Evolutionary conservation across 2,329 filamentous ascomycete genomes (phyloP), one percentile per base, ranked within the genome.

Genomic region (Onygenales sp.): DNA sequence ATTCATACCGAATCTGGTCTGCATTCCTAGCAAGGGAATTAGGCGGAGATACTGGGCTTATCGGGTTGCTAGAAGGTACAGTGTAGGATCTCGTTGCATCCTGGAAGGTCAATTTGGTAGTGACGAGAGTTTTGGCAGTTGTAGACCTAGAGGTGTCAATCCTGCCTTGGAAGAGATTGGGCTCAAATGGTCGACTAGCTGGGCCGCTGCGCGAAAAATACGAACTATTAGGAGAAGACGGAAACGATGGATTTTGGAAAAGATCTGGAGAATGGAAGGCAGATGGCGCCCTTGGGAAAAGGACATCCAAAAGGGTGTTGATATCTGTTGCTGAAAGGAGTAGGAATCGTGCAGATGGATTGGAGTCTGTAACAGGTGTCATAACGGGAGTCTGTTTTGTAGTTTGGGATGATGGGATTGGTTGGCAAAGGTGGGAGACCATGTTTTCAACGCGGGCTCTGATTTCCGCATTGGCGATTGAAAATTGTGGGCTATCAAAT

Each of bases 291-390:
- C 37, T 59, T 4, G 91, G 91, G 63, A 91, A 95, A 11, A 96
- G 79, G 9, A 86, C 85, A 67, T 93, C 88, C 57, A 94, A 81
- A 61, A 95, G 72, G 2, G 88, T 91, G 37, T 86, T 75, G 59
- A 95, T 74, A 66, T 96, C 91, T 42, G 86, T 80, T 37, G 88
- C 83, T 63, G 86, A 88, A 59, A 95, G 71, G 40, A 52, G 53
- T 13, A 58, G 44, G 32, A 54, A 52, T 39, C 33, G 52, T 42
- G 52, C 50, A 48, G 85, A 88, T 5, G 84, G 85, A 57, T 87
- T 83, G 51, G 83, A 87, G 21, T 52, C n/a, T 31, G 37, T 21
- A 42, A 42, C 4, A 49, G 49, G 10, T 21, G 42, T 50, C 32
- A 50, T 36, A 44, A 39, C 51, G 43, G 57, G 51, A 31, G 14